Conservation (phyloP, 192 early-diverging fungal genomes). For the Coemansia sp. region DNA sequence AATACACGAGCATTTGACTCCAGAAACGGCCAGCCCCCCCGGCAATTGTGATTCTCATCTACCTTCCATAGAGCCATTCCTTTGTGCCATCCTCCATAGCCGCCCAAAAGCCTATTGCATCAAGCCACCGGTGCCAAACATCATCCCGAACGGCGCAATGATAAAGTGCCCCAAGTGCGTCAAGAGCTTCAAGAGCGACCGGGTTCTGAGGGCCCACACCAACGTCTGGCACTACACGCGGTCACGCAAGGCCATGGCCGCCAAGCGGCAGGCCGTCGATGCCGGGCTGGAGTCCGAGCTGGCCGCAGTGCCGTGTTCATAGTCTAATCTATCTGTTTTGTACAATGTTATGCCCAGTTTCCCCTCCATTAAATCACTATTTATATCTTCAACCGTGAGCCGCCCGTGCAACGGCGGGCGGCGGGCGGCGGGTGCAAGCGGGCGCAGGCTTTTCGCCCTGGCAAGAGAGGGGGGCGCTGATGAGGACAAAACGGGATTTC, state of each 20-base stretch:
- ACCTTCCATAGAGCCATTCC: neutral
- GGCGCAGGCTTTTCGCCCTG: too few species aligned
- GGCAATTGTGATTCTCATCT: neutral
- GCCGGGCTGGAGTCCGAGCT: neutral
- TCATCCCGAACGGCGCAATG: conserved; percentile 1
- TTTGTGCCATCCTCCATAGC: neutral
- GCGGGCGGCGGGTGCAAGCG: too few species aligned
- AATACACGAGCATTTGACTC: conserved; percentile 2
- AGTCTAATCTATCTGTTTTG: neutral
- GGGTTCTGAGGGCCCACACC: conserved; percentile 21
- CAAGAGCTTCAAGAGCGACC: conserved; percentile 22
- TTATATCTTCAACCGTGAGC: neutral
- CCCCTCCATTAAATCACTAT: neutral
- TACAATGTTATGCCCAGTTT: neutral
- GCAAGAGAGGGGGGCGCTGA: too few species aligned
- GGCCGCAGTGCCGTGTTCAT: conserved; percentile 2
- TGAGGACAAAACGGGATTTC: too few species aligned
- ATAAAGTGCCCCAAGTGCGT: conserved; percentile 47
- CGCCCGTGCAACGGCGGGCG: neutral
- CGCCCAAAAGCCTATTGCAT: neutral
- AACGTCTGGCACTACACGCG: conserved; percentile 48
- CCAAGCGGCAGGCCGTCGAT: neutral
- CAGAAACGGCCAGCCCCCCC: neutral
- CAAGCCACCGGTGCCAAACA: neutral
- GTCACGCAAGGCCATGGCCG: neutral